A percentile compares a stretch with the other conserved stretches of the same genome.
Evolutionary conservation across 768 basidiomycete species (phyloP).

Genomic region (Gymnopilus junonius): DNA sequence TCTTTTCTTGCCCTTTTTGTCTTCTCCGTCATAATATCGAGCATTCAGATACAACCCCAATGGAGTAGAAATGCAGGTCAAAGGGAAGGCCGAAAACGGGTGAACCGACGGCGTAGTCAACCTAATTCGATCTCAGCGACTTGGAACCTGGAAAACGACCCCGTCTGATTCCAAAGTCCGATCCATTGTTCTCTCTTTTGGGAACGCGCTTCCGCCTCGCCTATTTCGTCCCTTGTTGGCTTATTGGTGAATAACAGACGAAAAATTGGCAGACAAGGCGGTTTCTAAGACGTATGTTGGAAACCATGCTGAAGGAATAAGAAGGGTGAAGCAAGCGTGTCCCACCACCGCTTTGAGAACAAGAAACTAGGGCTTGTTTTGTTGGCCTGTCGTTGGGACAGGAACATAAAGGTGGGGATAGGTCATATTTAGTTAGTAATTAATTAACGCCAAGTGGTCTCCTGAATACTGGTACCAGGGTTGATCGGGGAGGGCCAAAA

Average conservation of each 20-base stretch:
- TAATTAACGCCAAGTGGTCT: not conserved
- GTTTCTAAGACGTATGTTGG: not conserved
- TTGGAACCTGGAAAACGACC: not conserved
- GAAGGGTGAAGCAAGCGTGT: not conserved
- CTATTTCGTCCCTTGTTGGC: not conserved
- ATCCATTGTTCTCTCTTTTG: slow-evolving; percentile 19
- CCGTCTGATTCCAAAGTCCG: slow-evolving; percentile 7
- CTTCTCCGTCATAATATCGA: slow-evolving; percentile 1
- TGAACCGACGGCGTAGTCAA: not conserved
- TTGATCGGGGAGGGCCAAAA: not conserved
- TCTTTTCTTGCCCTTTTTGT: not conserved
- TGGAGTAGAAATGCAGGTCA: not conserved
- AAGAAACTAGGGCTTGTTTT: not conserved
- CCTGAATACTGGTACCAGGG: not conserved
- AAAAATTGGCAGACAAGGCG: not conserved
- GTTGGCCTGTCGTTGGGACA: not conserved
- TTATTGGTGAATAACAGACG: not conserved
- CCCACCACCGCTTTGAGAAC: not conserved
- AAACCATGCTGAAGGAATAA: not conserved
- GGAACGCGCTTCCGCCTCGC: slow-evolving; percentile 11
- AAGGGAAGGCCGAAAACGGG: not conserved
- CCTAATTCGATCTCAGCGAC: slow-evolving; percentile 4
- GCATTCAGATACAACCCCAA: slow-evolving; percentile 5
- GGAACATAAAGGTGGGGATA: not conserved
- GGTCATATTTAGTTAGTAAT: not conserved